Conservation (phyloP, 1,139 yeast genomes). For the Debaryomyces robertsiae region DNA sequence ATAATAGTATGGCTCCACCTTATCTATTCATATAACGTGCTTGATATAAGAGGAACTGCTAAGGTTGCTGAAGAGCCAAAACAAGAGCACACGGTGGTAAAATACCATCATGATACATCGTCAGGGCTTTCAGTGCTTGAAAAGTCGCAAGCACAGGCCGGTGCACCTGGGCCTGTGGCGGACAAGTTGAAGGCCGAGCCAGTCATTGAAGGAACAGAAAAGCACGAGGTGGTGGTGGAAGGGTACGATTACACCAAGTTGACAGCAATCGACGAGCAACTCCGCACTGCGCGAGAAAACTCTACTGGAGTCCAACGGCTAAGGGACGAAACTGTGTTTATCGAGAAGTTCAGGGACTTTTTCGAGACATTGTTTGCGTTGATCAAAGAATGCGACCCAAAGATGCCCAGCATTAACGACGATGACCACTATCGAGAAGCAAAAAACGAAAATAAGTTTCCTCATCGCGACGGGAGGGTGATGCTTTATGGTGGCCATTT, state of each 20-base stretch:
- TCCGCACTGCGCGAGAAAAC: neutral
- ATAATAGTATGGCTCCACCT: neutral
- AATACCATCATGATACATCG: slow-evolving; percentile 10
- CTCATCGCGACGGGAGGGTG: slow-evolving; percentile 28
- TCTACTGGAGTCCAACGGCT: slow-evolving; percentile 4
- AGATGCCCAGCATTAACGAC: slow-evolving; percentile 26
- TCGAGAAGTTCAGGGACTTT: slow-evolving; percentile 19
- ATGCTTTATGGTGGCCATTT: slow-evolving; percentile 40
- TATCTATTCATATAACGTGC: neutral
- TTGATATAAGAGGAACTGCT: neutral
- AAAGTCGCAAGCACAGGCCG: neutral
- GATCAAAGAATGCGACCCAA: slow-evolving; percentile 27
- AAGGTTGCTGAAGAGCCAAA: neutral
- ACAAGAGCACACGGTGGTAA: neutral
- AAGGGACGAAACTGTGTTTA: slow-evolving; percentile 23
- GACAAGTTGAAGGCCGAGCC: no score
- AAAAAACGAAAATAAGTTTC: slow-evolving; percentile 21
- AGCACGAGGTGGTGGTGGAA: slow-evolving; percentile 17
- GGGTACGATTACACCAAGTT: slow-evolving; percentile 25
- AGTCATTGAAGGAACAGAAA: neutral
- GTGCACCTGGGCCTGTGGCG: neutral
- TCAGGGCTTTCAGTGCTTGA: slow-evolving; percentile 7
- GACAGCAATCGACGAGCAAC: slow-evolving; percentile 4
- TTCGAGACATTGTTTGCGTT: slow-evolving; percentile 21
- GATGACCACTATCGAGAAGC: slow-evolving; percentile 30